A percentile compares a stretch with the other conserved stretches of the same genome.
These are phyloP conservation scores for Zychaea mexicana DNA, from an alignment of 371 early-diverging fungal genomes.

Conservation along the genomic window DNA sequence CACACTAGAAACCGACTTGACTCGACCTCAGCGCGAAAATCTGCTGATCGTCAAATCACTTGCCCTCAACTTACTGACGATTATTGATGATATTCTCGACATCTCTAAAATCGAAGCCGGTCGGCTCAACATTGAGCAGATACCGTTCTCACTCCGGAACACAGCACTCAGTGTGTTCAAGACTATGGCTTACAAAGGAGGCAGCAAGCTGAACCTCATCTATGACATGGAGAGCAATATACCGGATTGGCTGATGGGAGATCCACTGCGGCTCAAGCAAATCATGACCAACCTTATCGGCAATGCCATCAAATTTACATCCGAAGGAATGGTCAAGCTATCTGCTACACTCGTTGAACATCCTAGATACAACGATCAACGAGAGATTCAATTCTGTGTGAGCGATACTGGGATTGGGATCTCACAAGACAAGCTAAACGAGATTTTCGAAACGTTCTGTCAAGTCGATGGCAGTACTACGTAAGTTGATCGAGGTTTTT, in stretches of 20 bases:
- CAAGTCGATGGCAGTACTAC: slow-evolving; percentile 85
- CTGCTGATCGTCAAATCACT: slow-evolving; percentile 70
- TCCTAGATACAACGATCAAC: slow-evolving; percentile 41
- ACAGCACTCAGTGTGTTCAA: slow-evolving; percentile 70
- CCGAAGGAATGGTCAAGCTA: slow-evolving; percentile 51
- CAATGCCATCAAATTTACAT: slow-evolving; percentile 88
- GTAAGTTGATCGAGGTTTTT: slow-evolving; percentile 24
- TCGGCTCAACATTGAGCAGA: slow-evolving; percentile 70
- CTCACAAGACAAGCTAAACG: slow-evolving; percentile 66
- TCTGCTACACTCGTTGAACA: slow-evolving; percentile 39
- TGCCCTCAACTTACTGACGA: slow-evolving; percentile 68
- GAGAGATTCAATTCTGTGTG: slow-evolving; percentile 66
- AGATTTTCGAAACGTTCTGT: slow-evolving; percentile 82
- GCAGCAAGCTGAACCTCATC: slow-evolving; percentile 67
- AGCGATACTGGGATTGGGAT: slow-evolving; percentile 91
- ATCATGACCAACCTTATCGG: slow-evolving; percentile 85
- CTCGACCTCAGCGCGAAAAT: slow-evolving; percentile 76
- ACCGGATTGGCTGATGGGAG: slow-evolving; percentile 75
- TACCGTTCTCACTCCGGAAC: slow-evolving; percentile 70
- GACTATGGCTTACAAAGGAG: slow-evolving; percentile 67
- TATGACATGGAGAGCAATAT: slow-evolving; percentile 67
- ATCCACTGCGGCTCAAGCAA: slow-evolving; percentile 76
- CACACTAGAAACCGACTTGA: slow-evolving; percentile 58
- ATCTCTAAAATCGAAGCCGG: slow-evolving; percentile 86
- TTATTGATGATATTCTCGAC: slow-evolving; percentile 84